Evolutionary conservation across 208 protist species (phyloP).

Genomic region (Trypanosoma vivax): DNA sequence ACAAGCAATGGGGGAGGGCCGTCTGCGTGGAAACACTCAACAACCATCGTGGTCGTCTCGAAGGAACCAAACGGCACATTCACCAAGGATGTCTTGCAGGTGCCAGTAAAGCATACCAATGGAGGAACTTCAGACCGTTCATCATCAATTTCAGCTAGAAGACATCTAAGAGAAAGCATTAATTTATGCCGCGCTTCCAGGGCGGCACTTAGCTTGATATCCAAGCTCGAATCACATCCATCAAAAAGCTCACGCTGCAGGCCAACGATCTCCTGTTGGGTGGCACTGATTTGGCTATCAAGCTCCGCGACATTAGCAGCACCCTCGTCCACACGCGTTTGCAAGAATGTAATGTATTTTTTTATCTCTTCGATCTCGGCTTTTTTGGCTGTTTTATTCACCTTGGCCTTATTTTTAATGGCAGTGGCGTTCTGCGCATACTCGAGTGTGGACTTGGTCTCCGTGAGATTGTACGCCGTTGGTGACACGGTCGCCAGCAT

Average conservation of each 20-base stretch:
- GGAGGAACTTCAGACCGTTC: neutral
- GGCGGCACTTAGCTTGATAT: slow-evolving; percentile 9
- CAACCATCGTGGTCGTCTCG: slow-evolving; percentile 34
- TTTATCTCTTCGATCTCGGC: slow-evolving; percentile 26
- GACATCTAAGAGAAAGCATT: slow-evolving; percentile 9
- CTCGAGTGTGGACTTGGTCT: slow-evolving; percentile 72
- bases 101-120: slow-evolving; percentile 39
- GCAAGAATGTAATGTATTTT: slow-evolving; percentile 15
- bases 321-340: neutral
- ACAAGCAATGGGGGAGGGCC: slow-evolving; percentile 42
- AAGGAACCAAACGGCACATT: slow-evolving; percentile 29
- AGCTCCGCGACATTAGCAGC: slow-evolving; percentile 1
- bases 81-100: slow-evolving; percentile 32
- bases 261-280: slow-evolving; percentile 17
- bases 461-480: slow-evolving; percentile 44
- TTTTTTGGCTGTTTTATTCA: slow-evolving; percentile 37
- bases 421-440: slow-evolving; percentile 71
- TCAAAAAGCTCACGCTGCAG: slow-evolving; percentile 15
- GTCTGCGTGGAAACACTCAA: slow-evolving; percentile 31
- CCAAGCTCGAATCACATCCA: slow-evolving; percentile 21
- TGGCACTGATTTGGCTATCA: slow-evolving; percentile 3
- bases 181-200: slow-evolving; percentile 25
- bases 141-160: neutral
- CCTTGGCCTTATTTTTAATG: slow-evolving; percentile 59
- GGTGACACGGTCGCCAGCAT: slow-evolving; percentile 75